phyloP scores from a whole-genome alignment of 768 basidiomycete species.

The Plicaturopsis crispa region DNA sequence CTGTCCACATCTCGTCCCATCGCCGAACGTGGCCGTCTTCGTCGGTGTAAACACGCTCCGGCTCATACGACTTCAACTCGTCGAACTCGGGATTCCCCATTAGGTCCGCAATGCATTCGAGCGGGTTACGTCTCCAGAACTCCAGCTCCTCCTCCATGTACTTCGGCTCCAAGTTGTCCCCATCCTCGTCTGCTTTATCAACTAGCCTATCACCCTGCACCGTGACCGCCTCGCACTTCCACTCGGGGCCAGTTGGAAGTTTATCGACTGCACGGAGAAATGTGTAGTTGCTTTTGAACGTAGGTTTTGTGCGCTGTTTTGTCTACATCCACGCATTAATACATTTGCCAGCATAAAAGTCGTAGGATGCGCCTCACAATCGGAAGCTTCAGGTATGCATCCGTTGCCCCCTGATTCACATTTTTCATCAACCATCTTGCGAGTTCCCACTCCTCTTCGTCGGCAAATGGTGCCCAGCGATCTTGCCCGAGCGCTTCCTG shows the following conservation, averaged over 20 bases:
- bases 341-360: not conserved
- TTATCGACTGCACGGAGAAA: slow-evolving; percentile 11
- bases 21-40: slow-evolving; percentile 10
- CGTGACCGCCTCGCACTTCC: slow-evolving; percentile 9
- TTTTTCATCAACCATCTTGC: slow-evolving; percentile 8
- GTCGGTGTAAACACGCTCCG: slow-evolving; percentile 16
- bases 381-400: slow-evolving; percentile 5
- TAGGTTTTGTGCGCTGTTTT: not conserved
- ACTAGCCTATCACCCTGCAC: slow-evolving; percentile 6
- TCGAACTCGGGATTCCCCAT: slow-evolving; percentile 22
- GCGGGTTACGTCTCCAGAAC: slow-evolving; percentile 21
- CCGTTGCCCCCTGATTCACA: slow-evolving; percentile 6
- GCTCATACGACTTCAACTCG: slow-evolving; percentile 21
- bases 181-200: slow-evolving; percentile 5
- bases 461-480: slow-evolving; percentile 4
- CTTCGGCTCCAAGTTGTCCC: slow-evolving; percentile 10
- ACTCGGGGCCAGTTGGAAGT: slow-evolving; percentile 8
- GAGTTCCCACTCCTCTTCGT: slow-evolving; percentile 8
- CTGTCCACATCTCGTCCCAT: slow-evolving; percentile 30
- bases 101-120: slow-evolving; percentile 21
- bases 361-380: not conserved
- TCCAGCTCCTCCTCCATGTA: slow-evolving; percentile 10
- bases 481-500: slow-evolving; percentile 2
- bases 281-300: not conserved
- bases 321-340: not conserved